phyloP scores from a whole-genome alignment of 805 yeast genomes.

The Hyphopichia homilentoma region DNA sequence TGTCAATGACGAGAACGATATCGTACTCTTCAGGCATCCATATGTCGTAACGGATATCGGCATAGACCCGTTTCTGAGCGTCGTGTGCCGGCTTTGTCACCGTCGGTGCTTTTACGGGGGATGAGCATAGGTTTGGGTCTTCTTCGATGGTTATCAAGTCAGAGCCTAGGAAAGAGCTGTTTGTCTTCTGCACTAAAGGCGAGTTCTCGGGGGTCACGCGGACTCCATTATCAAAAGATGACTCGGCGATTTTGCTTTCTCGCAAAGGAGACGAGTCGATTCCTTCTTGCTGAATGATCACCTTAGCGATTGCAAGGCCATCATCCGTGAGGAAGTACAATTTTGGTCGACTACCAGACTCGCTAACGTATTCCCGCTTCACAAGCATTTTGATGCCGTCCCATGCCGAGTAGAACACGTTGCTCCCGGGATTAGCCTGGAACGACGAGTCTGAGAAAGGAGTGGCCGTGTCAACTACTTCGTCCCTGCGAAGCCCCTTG shows the following conservation, averaged over 20 bases:
- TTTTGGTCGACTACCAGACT: slow-evolving; percentile 52
- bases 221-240: slow-evolving; percentile 36
- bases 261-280: slow-evolving; percentile 18
- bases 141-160: background rate
- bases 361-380: slow-evolving; percentile 54
- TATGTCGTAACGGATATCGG: slow-evolving; percentile 32
- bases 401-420: slow-evolving; percentile 76
- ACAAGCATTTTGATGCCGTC: slow-evolving; percentile 58
- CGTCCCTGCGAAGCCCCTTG: slow-evolving; percentile 59
- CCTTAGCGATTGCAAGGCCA: slow-evolving; percentile 61
- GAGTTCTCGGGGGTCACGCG: slow-evolving; percentile 21
- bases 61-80: slow-evolving; percentile 12
- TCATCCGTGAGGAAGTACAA: slow-evolving; percentile 63
- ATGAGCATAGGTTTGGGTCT: background rate
- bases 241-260: slow-evolving; percentile 12
- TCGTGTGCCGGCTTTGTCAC: slow-evolving; percentile 17
- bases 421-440: slow-evolving; percentile 53
- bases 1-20: slow-evolving; percentile 66
- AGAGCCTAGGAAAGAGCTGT: background rate
- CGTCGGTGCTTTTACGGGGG: background rate
- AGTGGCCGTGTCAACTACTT: slow-evolving; percentile 51
- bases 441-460: slow-evolving; percentile 58
- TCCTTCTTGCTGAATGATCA: slow-evolving; percentile 47
- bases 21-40: slow-evolving; percentile 67
- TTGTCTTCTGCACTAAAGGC: background rate